Base-by-base conservation (phyloP, 2,329 filamentous ascomycete genomes). In the Shiraia sp. region DNA sequence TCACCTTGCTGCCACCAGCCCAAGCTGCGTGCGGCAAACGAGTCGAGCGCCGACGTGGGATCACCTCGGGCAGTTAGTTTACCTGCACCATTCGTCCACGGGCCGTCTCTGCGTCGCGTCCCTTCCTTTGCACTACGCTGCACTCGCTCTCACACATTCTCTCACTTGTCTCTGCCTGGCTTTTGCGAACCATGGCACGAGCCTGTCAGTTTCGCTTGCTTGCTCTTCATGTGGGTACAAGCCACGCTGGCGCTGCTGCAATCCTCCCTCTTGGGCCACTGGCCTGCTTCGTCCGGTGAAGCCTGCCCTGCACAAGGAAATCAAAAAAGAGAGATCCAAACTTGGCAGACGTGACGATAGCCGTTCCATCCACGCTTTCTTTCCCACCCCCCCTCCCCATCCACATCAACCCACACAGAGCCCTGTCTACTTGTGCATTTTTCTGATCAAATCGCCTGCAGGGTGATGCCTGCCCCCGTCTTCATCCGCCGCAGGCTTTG, bases 131-230 rank as follows among this genome's bases (percentile, higher is more conserved):
- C 49, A 49, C 47, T 37, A 42, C 39, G 28, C 42, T 40, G 40
- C 40, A 19, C 49, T 36, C 50, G 48, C 44, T 46, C 49, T 42
- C 49, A 45, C 32, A n/a, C n/a, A n/a, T n/a, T n/a, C n/a, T n/a
- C n/a, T n/a, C n/a, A n/a, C n/a, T n/a, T n/a, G n/a, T n/a, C n/a
- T n/a, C n/a, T n/a, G n/a, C n/a, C n/a, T n/a, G n/a, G n/a, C n/a
- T n/a, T n/a, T n/a, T n/a, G n/a, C n/a, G 41, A 50, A 49, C 53
- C 49, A 45, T 51, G 49, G 54, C 54, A 58, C 51, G 42, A 47
- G 44, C 47, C 43, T 52, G 48, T 34, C 28, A n/a, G n/a, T n/a
- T n/a, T 44, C 43, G 37, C 26, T 23, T 13, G 27, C 32, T 16
- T 36, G 23, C 44, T 42, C n/a, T n/a, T n/a, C n/a, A n/a, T n/a